phyloP scores from a whole-genome alignment of 2,329 filamentous ascomycete genomes.

The Calcarisporium arbuscula region DNA sequence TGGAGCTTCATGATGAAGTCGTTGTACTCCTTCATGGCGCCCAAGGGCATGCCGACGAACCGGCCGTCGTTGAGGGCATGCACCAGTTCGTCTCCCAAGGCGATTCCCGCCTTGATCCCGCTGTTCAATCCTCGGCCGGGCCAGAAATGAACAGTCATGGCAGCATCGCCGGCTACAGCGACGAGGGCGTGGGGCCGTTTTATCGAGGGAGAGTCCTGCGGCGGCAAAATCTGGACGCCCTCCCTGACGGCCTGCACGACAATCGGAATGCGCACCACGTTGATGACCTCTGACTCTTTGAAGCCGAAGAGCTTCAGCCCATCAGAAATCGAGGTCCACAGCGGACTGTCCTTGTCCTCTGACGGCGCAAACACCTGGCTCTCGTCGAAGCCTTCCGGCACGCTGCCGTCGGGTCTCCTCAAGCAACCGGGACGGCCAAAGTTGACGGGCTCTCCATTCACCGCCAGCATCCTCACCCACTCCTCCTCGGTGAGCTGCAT shows the following conservation, averaged over 20 bases:
- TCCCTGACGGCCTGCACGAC: conserved; percentile 27
- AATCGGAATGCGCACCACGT: conserved; percentile 28
- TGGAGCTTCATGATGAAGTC: conserved; percentile 29
- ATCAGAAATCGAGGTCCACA: conserved; percentile 27
- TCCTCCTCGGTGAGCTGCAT: conserved; percentile 30
- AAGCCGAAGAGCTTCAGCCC: conserved; percentile 30
- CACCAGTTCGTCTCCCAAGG: conserved; percentile 28
- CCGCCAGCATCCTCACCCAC: conserved; percentile 25
- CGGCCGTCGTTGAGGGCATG: conserved; percentile 22
- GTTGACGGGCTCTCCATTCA: conserved; percentile 24
- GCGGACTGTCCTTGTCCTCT: conserved; percentile 18
- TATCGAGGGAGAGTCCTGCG: conserved; percentile 17
- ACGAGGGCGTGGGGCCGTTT: conserved; percentile 24
- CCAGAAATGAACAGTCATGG: conserved; percentile 32
- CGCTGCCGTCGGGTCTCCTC: conserved; percentile 17
- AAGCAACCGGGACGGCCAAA: conserved; percentile 27
- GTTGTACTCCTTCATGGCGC: conserved; percentile 25
- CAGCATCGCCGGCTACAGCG: conserved; percentile 27
- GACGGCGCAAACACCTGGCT: conserved; percentile 26
- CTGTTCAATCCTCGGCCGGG: conserved; percentile 28
- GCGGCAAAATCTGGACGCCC: conserved; percentile 21
- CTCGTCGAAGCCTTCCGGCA: conserved; percentile 23
- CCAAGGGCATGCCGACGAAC: conserved; percentile 23
- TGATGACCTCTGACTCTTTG: conserved; percentile 28
- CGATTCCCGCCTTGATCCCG: conserved; percentile 28